Evolutionary conservation across 345 rosid genomes (phyloP).

Genomic region (Tarenaya hassleriana): DNA sequence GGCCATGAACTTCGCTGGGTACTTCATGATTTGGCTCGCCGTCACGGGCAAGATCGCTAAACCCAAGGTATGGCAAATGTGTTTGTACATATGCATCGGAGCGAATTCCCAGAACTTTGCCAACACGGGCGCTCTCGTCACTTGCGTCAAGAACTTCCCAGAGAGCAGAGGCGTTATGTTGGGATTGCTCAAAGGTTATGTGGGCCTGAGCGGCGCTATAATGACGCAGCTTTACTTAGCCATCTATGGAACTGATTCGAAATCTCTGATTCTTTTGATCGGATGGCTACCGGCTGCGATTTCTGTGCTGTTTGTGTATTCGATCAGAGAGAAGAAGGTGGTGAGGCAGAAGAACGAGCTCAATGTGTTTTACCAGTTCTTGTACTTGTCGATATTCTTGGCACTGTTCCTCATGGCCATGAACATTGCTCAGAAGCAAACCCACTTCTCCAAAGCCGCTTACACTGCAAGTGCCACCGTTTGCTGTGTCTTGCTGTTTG

Average conservation of each 20-base stretch:
- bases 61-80: constrained; percentile 84
- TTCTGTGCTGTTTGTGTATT: constrained; percentile 62
- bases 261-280: constrained; percentile 63
- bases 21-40: constrained; percentile 79
- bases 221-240: constrained; percentile 79
- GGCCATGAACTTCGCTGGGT: constrained; percentile 75
- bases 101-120: constrained; percentile 89
- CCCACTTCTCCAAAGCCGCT: constrained; percentile 45
- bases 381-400: constrained; percentile 44
- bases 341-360: constrained; percentile 52
- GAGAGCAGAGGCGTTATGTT: constrained; percentile 75
- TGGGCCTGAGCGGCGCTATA: constrained; percentile 81
- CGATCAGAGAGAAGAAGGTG: constrained; percentile 44
- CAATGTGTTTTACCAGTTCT: constrained; percentile 53
- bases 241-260: constrained; percentile 65
- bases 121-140: constrained; percentile 79
- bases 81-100: constrained; percentile 63
- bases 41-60: constrained; percentile 55
- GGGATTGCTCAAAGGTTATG: constrained; percentile 75
- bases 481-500: constrained; percentile 47
- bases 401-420: constrained; percentile 73
- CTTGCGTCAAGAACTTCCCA: constrained; percentile 83
- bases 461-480: constrained; percentile 41
- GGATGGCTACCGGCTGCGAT: constrained; percentile 83
- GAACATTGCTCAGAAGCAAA: constrained; percentile 46